Conservation (phyloP, 2,329 filamentous ascomycete genomes). For the Podosphaera aphanis region DNA sequence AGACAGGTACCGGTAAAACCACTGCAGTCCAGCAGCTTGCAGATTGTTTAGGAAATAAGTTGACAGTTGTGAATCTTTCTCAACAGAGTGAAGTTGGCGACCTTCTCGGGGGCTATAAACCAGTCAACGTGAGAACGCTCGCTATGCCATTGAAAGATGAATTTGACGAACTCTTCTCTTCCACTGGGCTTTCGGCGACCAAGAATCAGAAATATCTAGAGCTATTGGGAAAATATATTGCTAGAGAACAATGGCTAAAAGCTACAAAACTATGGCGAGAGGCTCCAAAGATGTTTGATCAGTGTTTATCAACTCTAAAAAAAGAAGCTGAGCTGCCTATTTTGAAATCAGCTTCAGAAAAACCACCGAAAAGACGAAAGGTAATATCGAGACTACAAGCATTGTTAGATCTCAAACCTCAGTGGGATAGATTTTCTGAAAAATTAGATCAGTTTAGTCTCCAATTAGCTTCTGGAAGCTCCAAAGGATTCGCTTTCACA, state of each 20-base stretch:
- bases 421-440: conserved; percentile 61
- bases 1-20: conserved; percentile 96
- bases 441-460: conserved; percentile 59
- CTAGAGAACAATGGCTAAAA: conserved; percentile 68
- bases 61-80: conserved; percentile 85
- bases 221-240: conserved; percentile 54
- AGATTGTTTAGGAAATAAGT: conserved; percentile 57
- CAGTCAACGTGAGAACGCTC: conserved; percentile 69
- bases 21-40: conserved; percentile 87
- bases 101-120: conserved; percentile 85
- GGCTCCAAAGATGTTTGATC: conserved; percentile 67
- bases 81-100: conserved; percentile 97
- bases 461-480: conserved; percentile 43
- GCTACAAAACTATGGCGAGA: conserved; percentile 72
- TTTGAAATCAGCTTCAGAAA: conserved; percentile 24
- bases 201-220: conserved; percentile 77
- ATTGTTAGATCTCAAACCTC: conserved; percentile 30
- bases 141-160: conserved; percentile 80
- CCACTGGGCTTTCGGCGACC: conserved; percentile 62
- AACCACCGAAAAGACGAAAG: conserved; percentile 45
- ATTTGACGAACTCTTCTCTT: conserved; percentile 71
- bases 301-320: conserved; percentile 34
- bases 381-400: conserved; percentile 43
- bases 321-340: conserved; percentile 17
- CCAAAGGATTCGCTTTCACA: conserved; percentile 67